These are phyloP conservation scores for Phytophthora pini DNA, from an alignment of 352 stramenopile species.

Conservation along the genomic window DNA sequence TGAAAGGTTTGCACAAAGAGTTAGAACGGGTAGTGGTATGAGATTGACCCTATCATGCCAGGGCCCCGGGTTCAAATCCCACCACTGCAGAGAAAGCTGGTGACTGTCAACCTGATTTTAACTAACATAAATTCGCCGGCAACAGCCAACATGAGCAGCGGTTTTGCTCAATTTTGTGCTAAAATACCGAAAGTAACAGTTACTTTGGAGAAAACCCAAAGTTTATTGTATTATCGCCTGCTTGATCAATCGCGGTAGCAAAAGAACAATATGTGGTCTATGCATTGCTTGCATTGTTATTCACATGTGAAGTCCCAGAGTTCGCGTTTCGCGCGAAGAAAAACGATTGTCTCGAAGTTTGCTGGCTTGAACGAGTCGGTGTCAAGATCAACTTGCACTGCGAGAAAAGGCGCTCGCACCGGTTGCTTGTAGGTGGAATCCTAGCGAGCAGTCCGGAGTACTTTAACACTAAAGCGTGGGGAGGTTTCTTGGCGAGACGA, in stretches of 20 bases:
- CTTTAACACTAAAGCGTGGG: not conserved
- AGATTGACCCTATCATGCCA: not conserved
- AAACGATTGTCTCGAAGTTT: not conserved
- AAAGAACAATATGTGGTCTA: too few species aligned
- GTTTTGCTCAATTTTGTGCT: not conserved
- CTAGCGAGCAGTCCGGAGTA: not conserved
- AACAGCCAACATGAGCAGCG: not conserved
- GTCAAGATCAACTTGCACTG: not conserved
- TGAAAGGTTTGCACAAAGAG: not conserved
- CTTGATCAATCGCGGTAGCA: too few species aligned
- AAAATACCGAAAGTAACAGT: not conserved
- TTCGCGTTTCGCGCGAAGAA: not conserved
- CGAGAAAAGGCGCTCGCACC: not conserved
- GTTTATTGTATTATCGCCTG: too few species aligned
- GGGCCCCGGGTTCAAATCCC: not conserved
- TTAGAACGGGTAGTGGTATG: not conserved
- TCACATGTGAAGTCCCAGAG: not conserved
- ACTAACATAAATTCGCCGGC: not conserved
- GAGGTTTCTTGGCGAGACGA: not conserved
- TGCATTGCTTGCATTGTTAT: not conserved
- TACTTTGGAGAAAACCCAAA: too few species aligned
- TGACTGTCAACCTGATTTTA: slow-evolving; percentile 1
- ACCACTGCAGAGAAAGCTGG: not conserved
- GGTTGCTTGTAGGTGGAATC: not conserved
- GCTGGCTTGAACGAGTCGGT: not conserved